These are phyloP conservation scores for Henckelia pumila DNA, from an alignment of 257 asterid species.

Conservation along the genomic window DNA sequence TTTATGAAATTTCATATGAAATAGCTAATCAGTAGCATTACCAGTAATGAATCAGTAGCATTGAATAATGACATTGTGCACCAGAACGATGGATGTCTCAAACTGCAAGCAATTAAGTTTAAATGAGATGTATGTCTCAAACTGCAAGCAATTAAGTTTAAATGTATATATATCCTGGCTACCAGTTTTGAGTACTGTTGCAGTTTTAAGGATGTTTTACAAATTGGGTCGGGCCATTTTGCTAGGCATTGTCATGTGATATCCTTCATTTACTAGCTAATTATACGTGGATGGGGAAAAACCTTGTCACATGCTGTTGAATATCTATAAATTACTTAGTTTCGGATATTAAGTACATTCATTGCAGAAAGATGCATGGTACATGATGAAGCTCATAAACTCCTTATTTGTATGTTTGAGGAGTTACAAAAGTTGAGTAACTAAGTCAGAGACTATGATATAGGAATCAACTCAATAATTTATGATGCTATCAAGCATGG, in stretches of 20 bases:
- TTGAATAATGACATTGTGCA: too few species aligned
- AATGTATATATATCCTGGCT: too few species aligned
- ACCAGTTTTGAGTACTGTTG: too few species aligned
- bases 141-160: too few species aligned
- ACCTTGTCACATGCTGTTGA: neutral
- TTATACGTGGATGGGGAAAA: too few species aligned
- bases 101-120: too few species aligned
- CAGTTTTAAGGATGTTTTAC: slow-evolving; percentile 24
- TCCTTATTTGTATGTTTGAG: slow-evolving; percentile 28
- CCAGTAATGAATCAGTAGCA: too few species aligned
- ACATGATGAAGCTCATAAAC: slow-evolving; percentile 28
- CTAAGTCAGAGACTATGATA: slow-evolving; percentile 25
- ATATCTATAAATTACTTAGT: slow-evolving; percentile 16
- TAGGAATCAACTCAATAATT: slow-evolving; percentile 36
- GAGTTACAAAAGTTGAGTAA: slow-evolving; percentile 27
- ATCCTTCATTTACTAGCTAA: too few species aligned
- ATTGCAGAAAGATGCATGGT: slow-evolving; percentile 33
- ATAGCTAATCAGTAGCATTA: too few species aligned
- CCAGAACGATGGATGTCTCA: too few species aligned
- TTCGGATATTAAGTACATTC: slow-evolving; percentile 35
- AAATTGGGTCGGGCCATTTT: slow-evolving; percentile 32
- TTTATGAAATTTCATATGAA: too few species aligned
- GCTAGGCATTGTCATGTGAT: slow-evolving; percentile 29
- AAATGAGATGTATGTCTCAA: too few species aligned
- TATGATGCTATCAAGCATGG: slow-evolving; percentile 38